Percentiles rank a stretch among this genome's conserved stretches.
phyloP scores from a whole-genome alignment of 2,329 filamentous ascomycete genomes.

The Elsinoe perseae region DNA sequence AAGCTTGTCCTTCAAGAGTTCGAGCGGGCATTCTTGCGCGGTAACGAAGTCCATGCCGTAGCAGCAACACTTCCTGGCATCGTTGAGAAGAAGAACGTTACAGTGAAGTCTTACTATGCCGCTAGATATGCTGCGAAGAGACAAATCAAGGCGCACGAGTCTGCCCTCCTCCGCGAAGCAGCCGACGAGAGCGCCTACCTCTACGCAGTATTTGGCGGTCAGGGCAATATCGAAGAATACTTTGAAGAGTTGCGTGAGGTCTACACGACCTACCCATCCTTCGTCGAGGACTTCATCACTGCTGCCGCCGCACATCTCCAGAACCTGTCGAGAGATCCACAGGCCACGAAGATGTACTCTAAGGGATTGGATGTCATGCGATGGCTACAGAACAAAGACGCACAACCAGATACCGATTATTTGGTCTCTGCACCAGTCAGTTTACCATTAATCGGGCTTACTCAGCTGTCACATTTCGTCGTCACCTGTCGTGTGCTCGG shows the following conservation, averaged over 20 bases:
- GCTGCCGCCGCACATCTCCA: slow-evolving; percentile 82
- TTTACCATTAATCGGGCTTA: slow-evolving; percentile 89
- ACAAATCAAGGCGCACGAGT: slow-evolving; percentile 85
- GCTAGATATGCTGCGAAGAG: slow-evolving; percentile 77
- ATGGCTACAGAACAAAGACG: slow-evolving; percentile 83
- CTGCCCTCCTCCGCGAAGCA: slow-evolving; percentile 81
- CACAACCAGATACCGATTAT: slow-evolving; percentile 90
- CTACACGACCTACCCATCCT: slow-evolving; percentile 82
- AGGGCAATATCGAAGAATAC: slow-evolving; percentile 99
- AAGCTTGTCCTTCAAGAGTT: slow-evolving; percentile 93
- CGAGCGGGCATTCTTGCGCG: slow-evolving; percentile 85
- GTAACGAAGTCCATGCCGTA: slow-evolving; percentile 92
- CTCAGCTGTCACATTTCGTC: slow-evolving; percentile 91
- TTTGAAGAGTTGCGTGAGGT: slow-evolving; percentile 94
- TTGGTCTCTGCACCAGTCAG: slow-evolving; percentile 91
- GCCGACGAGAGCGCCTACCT: slow-evolving; percentile 75
- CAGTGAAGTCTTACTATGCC: slow-evolving; percentile 85
- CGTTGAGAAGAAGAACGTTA: slow-evolving; percentile 80
- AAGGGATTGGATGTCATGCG: slow-evolving; percentile 93
- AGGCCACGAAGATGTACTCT: slow-evolving; percentile 88
- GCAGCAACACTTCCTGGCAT: slow-evolving; percentile 83
- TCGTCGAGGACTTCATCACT: slow-evolving; percentile 77
- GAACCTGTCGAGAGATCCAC: slow-evolving; percentile 69
- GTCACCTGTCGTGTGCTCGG: slow-evolving; percentile 90
- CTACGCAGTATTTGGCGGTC: slow-evolving; percentile 92